A percentile compares a stretch with the other conserved stretches of the same genome.
Conservation (phyloP, 1,284 basidiomycete genomes). For the Ganoderma sinense region DNA sequence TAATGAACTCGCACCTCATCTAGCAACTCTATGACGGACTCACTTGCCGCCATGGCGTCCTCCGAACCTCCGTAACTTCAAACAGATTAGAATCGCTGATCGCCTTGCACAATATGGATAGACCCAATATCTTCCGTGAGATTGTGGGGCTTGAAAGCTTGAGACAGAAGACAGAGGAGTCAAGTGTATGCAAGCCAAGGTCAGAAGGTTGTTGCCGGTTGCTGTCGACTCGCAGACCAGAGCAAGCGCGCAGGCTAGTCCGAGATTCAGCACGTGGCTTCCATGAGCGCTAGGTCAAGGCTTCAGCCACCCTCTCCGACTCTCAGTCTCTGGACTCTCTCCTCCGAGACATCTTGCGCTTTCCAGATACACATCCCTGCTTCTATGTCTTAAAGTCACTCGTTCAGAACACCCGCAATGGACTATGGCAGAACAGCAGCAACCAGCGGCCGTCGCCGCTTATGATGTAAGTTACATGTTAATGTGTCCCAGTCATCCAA, state of each 20-base stretch:
- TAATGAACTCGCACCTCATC: slow-evolving; percentile 21
- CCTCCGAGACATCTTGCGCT: not conserved
- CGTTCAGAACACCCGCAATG: not conserved
- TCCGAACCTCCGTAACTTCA: not conserved
- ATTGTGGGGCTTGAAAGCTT: not conserved
- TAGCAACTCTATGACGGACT: slow-evolving; percentile 22
- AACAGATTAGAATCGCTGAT: not conserved
- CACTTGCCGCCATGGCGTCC: slow-evolving; percentile 23
- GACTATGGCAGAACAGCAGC: not conserved
- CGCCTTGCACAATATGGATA: not conserved
- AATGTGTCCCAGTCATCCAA: not conserved
- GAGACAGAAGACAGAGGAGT: not conserved
- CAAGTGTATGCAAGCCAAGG: not conserved
- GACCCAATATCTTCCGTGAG: not conserved
- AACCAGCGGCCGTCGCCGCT: not conserved
- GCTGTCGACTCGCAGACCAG: not conserved
- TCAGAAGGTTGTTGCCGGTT: too few relatives aligned
- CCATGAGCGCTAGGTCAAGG: not conserved
- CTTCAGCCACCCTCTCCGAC: not conserved
- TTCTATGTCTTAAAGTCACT: not conserved
- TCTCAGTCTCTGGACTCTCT: not conserved
- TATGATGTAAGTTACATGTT: slow-evolving; percentile 4
- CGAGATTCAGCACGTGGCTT: not conserved
- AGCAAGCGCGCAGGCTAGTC: not conserved
- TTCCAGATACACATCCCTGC: not conserved